Evolutionary conservation across 2,329 filamentous ascomycete species (phyloP).

Genomic region (Alternaria gaisen): DNA sequence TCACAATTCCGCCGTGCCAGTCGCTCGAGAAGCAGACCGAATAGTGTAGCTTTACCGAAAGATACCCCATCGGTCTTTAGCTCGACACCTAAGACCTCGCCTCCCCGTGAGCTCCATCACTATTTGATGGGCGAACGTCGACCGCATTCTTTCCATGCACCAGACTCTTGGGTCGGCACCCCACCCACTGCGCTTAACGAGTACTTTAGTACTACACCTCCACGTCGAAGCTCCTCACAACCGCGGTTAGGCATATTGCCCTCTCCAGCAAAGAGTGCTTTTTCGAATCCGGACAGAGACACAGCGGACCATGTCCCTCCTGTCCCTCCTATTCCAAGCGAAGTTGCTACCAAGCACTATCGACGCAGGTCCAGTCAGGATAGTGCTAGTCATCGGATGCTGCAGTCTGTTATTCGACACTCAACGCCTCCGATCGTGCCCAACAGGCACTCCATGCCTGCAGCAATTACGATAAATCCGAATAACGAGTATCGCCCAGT

Average conservation of each 20-base stretch:
- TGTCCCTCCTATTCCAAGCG: slow-evolving; percentile 41
- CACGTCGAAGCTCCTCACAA: slow-evolving; percentile 10
- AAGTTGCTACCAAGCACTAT: slow-evolving; percentile 21
- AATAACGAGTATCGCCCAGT: slow-evolving; percentile 9
- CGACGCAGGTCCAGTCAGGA: slow-evolving; percentile 24
- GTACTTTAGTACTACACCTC: slow-evolving; percentile 21
- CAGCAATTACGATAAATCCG: slow-evolving; percentile 7
- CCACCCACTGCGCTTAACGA: slow-evolving; percentile 15
- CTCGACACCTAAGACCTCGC: slow-evolving; percentile 30
- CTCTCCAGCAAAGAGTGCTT: slow-evolving; percentile 42
- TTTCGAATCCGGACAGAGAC: slow-evolving; percentile 32
- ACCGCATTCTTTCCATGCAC: slow-evolving; percentile 45
- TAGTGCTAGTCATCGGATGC: slow-evolving; percentile 32
- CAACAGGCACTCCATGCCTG: slow-evolving; percentile 5
- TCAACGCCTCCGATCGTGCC: slow-evolving; percentile 28
- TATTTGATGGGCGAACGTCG: slow-evolving; percentile 23
- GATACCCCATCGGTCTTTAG: slow-evolving; percentile 16
- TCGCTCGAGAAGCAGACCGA: slow-evolving; percentile 43
- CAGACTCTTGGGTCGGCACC: slow-evolving; percentile 36
- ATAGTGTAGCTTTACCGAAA: slow-evolving; percentile 39
- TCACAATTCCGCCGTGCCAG: slow-evolving; percentile 47
- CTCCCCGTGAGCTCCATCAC: slow-evolving; percentile 35
- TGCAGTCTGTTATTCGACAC: slow-evolving; percentile 43
- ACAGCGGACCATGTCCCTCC: slow-evolving; percentile 36
- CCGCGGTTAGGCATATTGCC: slow-evolving; percentile 36